Base-by-base conservation (phyloP, 73 alveolate genomes). In the Paramecium tetraurelia region DNA sequence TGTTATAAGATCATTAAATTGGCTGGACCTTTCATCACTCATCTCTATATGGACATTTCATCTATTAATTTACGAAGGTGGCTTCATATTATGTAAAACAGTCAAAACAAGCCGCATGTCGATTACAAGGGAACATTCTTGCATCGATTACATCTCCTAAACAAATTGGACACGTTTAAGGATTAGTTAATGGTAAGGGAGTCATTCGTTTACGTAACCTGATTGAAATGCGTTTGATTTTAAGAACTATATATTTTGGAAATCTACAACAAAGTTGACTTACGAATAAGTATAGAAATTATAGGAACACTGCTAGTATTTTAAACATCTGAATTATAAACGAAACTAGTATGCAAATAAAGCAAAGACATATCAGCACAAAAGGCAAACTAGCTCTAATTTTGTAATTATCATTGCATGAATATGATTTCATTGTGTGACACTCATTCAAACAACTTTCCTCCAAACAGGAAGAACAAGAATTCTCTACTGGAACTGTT, bases 1-100 rank as follows among this genome's bases (percentile, higher is more conserved):
- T 18, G 31, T 53, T 53, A 53, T 53, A 53, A 53, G 31, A 53
- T 53, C 31, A 53, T 53, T n/a, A 53, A 53, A 2, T 18, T 18
- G 18, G 5, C 5, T 10, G 29, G 21, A 6, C 31, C 7, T 68
- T 68, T 14, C 36, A 8, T 36, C 86, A 36, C 16, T 33, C 68
- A 35, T 72, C 86, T 18, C 86, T 72, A 36, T 33, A 72, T 33
- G 86, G 86, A 72, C 86, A 72, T 72, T 31, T 36, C 4, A 72
- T 33, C 18, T 31, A 22, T 35, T 31, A 35, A 18, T 40, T 43
- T 0, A 33, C 16, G n/a, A 31, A 70, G 6, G 86, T 12, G 6
- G 48, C 33, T 31, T 72, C 16, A 20, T 72, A 72, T 36, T 72
- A 31, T 21, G 20, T 9, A 33, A 4, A 72, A 72, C 86, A 72